Percentiles rank a stretch among this genome's conserved stretches.
These are phyloP conservation scores for Eimeria falciformis DNA, from an alignment of 169 alveolate genomes.

Conservation along the genomic window DNA sequence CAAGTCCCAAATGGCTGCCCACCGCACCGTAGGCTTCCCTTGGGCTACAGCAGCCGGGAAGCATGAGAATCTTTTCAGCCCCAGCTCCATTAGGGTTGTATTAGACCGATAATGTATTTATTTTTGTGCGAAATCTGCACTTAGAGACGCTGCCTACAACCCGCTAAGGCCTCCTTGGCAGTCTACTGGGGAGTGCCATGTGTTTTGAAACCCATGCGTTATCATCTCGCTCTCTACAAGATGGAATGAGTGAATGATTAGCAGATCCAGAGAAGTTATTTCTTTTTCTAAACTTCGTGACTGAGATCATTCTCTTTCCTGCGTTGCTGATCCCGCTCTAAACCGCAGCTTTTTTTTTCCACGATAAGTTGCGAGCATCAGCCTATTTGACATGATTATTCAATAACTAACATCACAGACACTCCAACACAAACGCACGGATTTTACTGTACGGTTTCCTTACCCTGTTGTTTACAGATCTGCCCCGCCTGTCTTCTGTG, in stretches of 20 bases:
- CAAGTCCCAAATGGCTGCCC: no score
- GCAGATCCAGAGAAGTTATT: neutral
- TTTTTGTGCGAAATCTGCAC: no score
- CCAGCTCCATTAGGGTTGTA: no score
- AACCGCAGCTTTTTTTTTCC: neutral
- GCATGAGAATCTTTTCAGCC: no score
- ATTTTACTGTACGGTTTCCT: neutral
- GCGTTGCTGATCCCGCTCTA: neutral
- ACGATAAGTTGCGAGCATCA: neutral
- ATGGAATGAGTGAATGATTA: neutral
- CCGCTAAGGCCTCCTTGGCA: neutral
- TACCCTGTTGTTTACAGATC: neutral
- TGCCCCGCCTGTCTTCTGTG: neutral
- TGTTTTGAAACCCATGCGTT: neutral
- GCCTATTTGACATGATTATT: neutral
- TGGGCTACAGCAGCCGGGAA: no score
- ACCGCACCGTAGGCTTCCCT: no score
- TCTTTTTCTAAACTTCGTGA: neutral
- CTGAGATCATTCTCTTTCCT: neutral
- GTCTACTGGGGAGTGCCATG: neutral
- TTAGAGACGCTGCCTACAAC: neutral
- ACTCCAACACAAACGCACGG: neutral
- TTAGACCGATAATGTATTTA: no score
- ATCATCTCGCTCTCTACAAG: neutral
- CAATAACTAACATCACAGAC: neutral